Evolutionary conservation across 768 basidiomycete species (phyloP).

Genomic region (Lactifluus volemus): DNA sequence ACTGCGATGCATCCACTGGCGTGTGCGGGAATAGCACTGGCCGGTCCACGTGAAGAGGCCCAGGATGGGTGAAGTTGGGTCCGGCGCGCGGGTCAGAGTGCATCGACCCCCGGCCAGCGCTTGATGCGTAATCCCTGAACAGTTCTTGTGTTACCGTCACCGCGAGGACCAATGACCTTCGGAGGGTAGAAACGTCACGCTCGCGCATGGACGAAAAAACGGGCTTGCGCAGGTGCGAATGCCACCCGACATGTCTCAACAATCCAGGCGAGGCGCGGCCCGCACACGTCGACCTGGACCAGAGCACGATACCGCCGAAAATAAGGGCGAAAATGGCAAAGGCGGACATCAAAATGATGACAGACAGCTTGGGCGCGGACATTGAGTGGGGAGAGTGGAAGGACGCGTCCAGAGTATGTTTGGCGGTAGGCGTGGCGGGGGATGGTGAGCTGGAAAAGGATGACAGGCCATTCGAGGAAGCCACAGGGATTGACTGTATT

Average conservation of each 20-base stretch:
- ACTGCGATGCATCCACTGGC: background rate
- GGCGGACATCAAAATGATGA: background rate
- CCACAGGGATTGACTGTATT: background rate
- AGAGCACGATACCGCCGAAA: conserved; percentile 16
- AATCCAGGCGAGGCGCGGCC: no score
- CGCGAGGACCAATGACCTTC: background rate
- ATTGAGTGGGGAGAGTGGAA: background rate
- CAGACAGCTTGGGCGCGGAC: background rate
- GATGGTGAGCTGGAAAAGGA: background rate
- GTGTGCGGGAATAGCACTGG: background rate
- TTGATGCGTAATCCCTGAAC: background rate
- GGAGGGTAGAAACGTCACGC: background rate
- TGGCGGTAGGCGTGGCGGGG: no score
- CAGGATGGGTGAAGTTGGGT: background rate
- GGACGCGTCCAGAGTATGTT: background rate
- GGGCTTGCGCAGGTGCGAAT: background rate
- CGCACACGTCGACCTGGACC: background rate
- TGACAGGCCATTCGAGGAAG: background rate
- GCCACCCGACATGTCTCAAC: background rate
- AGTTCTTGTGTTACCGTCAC: background rate
- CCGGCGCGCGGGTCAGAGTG: background rate
- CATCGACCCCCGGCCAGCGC: background rate
- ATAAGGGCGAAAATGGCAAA: conserved; percentile 16
- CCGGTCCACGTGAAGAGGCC: background rate
- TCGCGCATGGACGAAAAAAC: background rate